Evolutionary conservation across 1,284 basidiomycete species (phyloP).

Genomic region (Melampsora larici-populina): DNA sequence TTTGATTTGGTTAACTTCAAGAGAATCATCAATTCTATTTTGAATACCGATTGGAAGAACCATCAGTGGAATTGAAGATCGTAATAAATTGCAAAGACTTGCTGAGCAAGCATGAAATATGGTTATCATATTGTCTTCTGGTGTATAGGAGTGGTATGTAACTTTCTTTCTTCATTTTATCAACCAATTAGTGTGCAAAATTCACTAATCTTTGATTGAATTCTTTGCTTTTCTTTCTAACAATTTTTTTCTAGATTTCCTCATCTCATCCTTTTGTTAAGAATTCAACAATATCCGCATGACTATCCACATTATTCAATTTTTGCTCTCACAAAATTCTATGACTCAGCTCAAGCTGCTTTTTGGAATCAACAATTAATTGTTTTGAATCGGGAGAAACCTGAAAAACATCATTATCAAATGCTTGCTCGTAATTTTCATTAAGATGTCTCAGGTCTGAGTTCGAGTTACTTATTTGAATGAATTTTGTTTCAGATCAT

Average conservation of each 20-base stretch:
- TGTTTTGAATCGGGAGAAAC: conserved; percentile 52
- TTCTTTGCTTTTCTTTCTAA: neutral
- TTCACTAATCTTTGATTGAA: neutral
- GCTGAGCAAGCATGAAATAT: conserved; percentile 40
- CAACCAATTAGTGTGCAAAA: neutral
- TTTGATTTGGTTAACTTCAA: conserved; percentile 28
- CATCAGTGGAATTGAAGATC: neutral
- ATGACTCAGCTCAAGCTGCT: conserved; percentile 52
- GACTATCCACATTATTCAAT: conserved; percentile 49
- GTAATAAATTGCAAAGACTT: conserved; percentile 28
- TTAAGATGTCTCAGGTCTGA: neutral
- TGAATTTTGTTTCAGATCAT: conserved; percentile 46
- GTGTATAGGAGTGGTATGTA: conserved; percentile 29
- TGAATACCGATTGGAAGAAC: conserved; percentile 8
- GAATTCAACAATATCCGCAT: conserved; percentile 40
- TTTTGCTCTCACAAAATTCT: conserved; percentile 49
- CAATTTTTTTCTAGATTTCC: conserved; percentile 28
- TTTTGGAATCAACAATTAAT: conserved; percentile 54
- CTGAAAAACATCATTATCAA: conserved; percentile 53
- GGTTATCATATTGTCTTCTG: conserved; percentile 27
- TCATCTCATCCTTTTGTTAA: conserved; percentile 31
- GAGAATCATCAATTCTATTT: conserved; percentile 24
- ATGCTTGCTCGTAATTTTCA: conserved; percentile 49
- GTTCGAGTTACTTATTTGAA: neutral
- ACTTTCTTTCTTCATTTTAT: neutral